Percentiles rank a stretch among this genome's conserved stretches.
phyloP scores from a whole-genome alignment of 371 early-diverging fungal genomes.

The Coemansia sp. region DNA sequence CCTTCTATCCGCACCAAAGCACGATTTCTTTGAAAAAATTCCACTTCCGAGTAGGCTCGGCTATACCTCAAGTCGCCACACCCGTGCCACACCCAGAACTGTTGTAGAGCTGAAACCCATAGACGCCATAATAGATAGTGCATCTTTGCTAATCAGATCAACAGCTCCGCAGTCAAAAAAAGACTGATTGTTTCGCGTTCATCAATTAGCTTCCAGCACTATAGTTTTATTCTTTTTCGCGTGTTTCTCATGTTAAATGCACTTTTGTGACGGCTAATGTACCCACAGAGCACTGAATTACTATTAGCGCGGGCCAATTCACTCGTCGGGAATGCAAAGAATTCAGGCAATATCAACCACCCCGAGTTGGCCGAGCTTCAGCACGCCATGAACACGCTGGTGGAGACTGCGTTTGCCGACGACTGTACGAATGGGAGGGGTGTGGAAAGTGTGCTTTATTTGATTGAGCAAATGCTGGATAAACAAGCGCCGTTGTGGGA shows the following conservation, averaged over 20 bases:
- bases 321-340: slow-evolving; percentile 12
- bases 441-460: slow-evolving; percentile 7
- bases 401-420: slow-evolving; percentile 8
- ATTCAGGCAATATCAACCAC: not conserved
- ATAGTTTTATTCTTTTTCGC: slow-evolving; percentile 1
- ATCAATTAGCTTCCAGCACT: too few species aligned
- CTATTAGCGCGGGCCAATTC: slow-evolving; percentile 11
- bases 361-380: slow-evolving; percentile 11
- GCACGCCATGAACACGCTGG: slow-evolving; percentile 2
- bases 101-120: too few species aligned
- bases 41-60: slow-evolving; percentile 54
- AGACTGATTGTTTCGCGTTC: too few species aligned
- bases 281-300: not conserved
- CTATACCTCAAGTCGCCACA: too few species aligned
- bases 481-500: slow-evolving; percentile 8
- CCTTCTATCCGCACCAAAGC: too few species aligned
- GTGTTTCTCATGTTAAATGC: slow-evolving; percentile 59
- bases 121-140: too few species aligned
- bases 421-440: not conserved
- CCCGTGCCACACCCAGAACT: too few species aligned
- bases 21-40: not conserved
- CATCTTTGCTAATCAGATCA: too few species aligned
- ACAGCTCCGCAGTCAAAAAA: too few species aligned
- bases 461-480: slow-evolving; percentile 18
- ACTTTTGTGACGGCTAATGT: slow-evolving; percentile 4